phyloP scores from a whole-genome alignment of 176 grass and related monocot species.

The Phoenix dactylifera region DNA sequence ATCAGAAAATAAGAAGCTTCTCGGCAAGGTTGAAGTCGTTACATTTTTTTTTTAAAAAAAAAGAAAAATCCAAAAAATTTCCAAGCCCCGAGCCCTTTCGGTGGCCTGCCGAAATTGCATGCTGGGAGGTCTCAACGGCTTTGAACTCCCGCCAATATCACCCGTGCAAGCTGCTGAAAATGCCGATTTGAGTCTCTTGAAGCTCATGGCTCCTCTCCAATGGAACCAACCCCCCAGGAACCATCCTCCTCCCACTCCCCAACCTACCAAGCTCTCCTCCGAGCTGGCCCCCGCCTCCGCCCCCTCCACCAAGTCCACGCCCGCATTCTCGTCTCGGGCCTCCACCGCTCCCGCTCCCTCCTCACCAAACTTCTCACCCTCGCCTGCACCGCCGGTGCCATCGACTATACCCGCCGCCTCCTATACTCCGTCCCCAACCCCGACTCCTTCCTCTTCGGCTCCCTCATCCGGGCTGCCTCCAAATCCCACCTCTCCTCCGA shows the following conservation, averaged over 20 bases:
- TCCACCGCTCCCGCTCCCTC: conserved; percentile 21
- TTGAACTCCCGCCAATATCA: too few relatives aligned
- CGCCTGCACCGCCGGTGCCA: conserved; percentile 11
- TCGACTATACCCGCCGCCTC: conserved; percentile 29
- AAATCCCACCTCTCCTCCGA: conserved; percentile 18
- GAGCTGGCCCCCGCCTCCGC: conserved; percentile 27
- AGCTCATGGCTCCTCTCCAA: too few relatives aligned
- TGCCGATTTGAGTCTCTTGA: too few relatives aligned
- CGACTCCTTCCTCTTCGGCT: conserved; percentile 45
- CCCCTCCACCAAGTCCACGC: conserved; percentile 44
- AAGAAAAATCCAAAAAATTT: too few relatives aligned
- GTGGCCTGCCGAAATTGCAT: too few relatives aligned
- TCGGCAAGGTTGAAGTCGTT: too few relatives aligned
- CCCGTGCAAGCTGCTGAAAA: too few relatives aligned
- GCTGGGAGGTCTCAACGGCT: too few relatives aligned
- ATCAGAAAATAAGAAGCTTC: too few relatives aligned
- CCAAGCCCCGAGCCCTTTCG: too few relatives aligned
- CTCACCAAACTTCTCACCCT: conserved; percentile 38
- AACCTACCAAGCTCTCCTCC: conserved; percentile 41
- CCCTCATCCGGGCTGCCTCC: conserved; percentile 26
- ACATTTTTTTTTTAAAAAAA: too few relatives aligned
- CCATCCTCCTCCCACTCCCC: conserved; percentile 26
- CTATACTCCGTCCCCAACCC: conserved; percentile 24
- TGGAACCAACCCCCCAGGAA: neutral
- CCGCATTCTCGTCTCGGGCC: conserved; percentile 38